These are phyloP conservation scores for Suhomyces kilbournensis DNA, from an alignment of 805 yeast species.

Conservation along the genomic window DNA sequence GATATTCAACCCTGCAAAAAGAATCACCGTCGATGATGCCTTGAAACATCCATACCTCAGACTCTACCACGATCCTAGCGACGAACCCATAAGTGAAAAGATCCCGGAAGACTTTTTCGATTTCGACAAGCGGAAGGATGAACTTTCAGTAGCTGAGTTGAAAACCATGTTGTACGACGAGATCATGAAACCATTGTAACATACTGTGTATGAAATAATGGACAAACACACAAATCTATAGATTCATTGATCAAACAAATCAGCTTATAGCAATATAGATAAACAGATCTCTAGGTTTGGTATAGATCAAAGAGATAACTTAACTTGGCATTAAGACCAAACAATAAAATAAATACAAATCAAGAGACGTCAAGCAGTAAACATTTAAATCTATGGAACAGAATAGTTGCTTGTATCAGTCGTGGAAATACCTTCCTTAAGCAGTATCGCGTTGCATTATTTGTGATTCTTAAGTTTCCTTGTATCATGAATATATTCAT, in stretches of 20 bases:
- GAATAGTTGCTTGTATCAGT: no score
- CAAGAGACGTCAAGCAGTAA: no score
- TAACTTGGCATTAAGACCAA: no score
- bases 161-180: constrained; percentile 77
- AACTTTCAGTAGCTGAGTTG: constrained; percentile 69
- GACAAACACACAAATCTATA: not conserved
- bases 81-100: constrained; percentile 83
- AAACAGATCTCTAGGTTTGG: no score
- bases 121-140: constrained; percentile 82
- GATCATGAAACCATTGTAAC: constrained; percentile 56
- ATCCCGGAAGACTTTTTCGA: constrained; percentile 86
- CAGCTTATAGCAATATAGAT: no score
- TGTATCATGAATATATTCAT: not conserved
- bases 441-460: no score
- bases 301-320: no score
- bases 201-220: not conserved
- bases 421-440: no score
- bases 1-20: constrained; percentile 65
- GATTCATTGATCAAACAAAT: no score
- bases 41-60: constrained; percentile 81
- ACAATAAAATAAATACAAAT: no score
- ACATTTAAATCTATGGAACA: no score
- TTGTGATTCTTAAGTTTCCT: not conserved
- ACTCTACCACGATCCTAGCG: constrained; percentile 91
- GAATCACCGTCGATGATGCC: constrained; percentile 76